Evolutionary conservation across 768 basidiomycete genomes (phyloP).

Genomic region (Daedalea quercina): DNA sequence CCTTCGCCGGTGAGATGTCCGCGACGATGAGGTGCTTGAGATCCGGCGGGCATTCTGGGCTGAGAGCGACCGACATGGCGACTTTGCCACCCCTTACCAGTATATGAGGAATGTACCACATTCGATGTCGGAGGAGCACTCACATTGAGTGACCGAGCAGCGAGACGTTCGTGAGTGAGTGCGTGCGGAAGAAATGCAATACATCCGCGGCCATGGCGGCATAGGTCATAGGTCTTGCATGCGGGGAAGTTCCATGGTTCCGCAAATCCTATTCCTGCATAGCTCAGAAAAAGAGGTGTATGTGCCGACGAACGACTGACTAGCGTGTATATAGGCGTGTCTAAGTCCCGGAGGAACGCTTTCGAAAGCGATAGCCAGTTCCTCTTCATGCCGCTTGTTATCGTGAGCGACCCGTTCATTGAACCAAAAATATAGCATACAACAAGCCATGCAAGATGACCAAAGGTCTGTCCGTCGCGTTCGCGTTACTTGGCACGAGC

Average conservation of each 20-base stretch:
- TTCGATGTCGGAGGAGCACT: conserved; percentile 20
- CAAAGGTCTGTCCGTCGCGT: conserved; percentile 21
- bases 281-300: not conserved
- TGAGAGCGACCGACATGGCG: conserved; percentile 65
- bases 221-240: conserved; percentile 69
- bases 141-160: conserved; percentile 91
- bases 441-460: conserved; percentile 31
- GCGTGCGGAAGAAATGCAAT: conserved; percentile 51
- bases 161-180: conserved; percentile 52
- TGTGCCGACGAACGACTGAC: conserved; percentile 29
- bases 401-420: not conserved
- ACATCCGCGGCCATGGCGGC: conserved; percentile 76
- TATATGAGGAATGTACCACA: not conserved
- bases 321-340: conserved; percentile 66
- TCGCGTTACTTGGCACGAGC: conserved; percentile 17
- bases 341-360: conserved; percentile 57
- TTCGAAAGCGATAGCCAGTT: conserved; percentile 85
- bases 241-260: conserved; percentile 86
- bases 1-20: conserved; percentile 74
- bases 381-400: conserved; percentile 72
- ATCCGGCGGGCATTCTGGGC: conserved; percentile 31
- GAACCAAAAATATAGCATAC: conserved; percentile 12
- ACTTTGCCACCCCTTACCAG: conserved; percentile 77
- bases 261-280: conserved; percentile 56
- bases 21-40: conserved; percentile 61